These are phyloP conservation scores for Globisporangium ultimum DNA, from an alignment of 352 stramenopile genomes.

Conservation along the genomic window DNA sequence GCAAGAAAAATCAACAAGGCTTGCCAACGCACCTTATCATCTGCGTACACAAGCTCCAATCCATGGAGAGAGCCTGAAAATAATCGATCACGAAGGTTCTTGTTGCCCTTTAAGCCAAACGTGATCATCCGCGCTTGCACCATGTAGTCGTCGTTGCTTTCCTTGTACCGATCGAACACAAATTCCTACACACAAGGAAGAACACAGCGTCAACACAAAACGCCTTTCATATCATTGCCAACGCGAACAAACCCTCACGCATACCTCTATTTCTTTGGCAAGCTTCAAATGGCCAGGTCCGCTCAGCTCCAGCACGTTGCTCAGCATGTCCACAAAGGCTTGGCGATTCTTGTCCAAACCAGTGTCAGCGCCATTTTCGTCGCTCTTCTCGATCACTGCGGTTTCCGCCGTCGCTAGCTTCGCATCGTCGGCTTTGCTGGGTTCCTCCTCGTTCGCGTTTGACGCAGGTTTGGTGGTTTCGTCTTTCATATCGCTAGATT, in stretches of 20 bases:
- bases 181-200: conserved; percentile 27
- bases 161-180: conserved; percentile 80
- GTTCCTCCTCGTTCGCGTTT: not conserved
- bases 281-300: conserved; percentile 34
- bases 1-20: no score
- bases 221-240: not conserved
- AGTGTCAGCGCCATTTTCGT: conserved; percentile 23
- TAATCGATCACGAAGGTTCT: conserved; percentile 55
- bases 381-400: not conserved
- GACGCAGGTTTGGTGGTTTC: conserved; percentile 1
- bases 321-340: conserved; percentile 68
- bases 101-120: conserved; percentile 74
- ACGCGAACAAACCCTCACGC: not conserved
- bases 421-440: not conserved
- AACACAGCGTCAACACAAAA: not conserved
- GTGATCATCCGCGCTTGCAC: conserved; percentile 73
- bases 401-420: not conserved
- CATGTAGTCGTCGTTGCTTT: conserved; percentile 75
- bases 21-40: conserved; percentile 49
- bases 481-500: not conserved
- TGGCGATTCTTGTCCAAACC: conserved; percentile 53
- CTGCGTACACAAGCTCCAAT: conserved; percentile 69
- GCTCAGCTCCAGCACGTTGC: conserved; percentile 45
- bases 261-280: conserved; percentile 72
- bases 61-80: conserved; percentile 59